Conservation (phyloP, 768 basidiomycete genomes). For the Tylopilus rubrobrunneus region DNA sequence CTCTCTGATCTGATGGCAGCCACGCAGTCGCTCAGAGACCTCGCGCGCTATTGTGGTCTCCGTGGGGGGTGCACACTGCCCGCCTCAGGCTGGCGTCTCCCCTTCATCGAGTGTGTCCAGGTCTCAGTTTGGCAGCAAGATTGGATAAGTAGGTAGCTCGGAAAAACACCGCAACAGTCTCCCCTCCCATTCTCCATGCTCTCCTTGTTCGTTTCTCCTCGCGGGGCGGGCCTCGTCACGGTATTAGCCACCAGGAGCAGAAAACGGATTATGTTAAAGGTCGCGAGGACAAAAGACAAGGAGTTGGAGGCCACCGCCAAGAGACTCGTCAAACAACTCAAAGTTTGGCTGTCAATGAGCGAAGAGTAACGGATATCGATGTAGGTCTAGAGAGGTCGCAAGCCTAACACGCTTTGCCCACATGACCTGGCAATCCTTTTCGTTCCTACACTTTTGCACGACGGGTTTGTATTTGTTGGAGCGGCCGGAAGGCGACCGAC, state of each 20-base stretch:
- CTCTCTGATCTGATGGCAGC: conserved; percentile 76
- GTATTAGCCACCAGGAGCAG: conserved; percentile 29
- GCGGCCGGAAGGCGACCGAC: too few species aligned
- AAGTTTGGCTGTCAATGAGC: conserved; percentile 39
- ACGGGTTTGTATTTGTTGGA: not conserved
- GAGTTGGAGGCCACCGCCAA: conserved; percentile 53
- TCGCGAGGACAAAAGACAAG: conserved; percentile 48
- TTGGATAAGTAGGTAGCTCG: conserved; percentile 5
- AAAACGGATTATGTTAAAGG: conserved; percentile 55
- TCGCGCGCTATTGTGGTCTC: conserved; percentile 46
- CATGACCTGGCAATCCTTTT: not conserved
- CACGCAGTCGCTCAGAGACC: conserved; percentile 74
- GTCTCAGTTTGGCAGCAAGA: not conserved
- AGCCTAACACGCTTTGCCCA: not conserved
- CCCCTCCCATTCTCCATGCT: conserved; percentile 35
- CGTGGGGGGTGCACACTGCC: conserved; percentile 30
- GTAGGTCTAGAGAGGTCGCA: not conserved
- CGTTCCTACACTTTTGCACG: not conserved
- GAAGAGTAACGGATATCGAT: conserved; percentile 7
- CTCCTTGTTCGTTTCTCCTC: conserved; percentile 38
- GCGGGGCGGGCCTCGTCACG: conserved; percentile 38
- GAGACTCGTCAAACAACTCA: conserved; percentile 47
- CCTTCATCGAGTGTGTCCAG: conserved; percentile 1
- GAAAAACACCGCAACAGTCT: not conserved
- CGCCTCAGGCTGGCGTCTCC: not conserved